Evolutionary conservation across 768 basidiomycete species (phyloP).

Genomic region (Suillus weaverae): DNA sequence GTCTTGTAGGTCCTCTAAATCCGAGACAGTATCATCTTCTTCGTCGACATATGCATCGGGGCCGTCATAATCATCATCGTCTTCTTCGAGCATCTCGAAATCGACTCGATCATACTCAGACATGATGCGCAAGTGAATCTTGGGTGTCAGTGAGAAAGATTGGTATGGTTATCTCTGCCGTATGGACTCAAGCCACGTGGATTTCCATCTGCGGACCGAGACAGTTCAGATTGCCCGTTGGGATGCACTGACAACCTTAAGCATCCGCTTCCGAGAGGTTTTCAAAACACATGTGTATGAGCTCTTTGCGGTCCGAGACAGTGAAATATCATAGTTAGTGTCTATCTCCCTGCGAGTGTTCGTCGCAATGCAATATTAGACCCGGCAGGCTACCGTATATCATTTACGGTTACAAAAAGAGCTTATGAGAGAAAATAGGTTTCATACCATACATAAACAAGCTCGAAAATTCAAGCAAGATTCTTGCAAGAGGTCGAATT

Average conservation of each 20-base stretch:
- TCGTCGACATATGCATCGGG: conserved; percentile 34
- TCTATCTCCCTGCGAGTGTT: not conserved
- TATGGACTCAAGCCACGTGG: not conserved
- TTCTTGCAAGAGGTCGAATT: too few species aligned
- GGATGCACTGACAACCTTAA: not conserved
- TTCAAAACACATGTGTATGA: not conserved
- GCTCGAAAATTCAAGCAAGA: not conserved
- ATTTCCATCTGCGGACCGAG: not conserved
- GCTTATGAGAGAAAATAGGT: not conserved
- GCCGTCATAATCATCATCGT: conserved; percentile 35
- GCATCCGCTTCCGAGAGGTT: not conserved
- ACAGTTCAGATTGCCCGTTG: not conserved
- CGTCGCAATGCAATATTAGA: not conserved
- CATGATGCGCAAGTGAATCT: conserved; percentile 14
- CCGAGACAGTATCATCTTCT: conserved; percentile 35
- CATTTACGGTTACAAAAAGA: not conserved
- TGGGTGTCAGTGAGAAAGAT: conserved; percentile 3
- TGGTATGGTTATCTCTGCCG: not conserved
- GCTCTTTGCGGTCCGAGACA: not conserved
- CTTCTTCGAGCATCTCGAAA: conserved; percentile 23
- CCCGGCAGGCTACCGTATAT: not conserved
- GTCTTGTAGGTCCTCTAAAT: conserved; percentile 26
- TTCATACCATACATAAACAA: not conserved
- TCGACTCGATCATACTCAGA: conserved; percentile 20
- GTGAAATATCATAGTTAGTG: not conserved